Evolutionary conservation across 371 early-diverging fungal species (phyloP), one percentile per base, ranked within the genome.

Genomic region (Capillidium rhysosporum): DNA sequence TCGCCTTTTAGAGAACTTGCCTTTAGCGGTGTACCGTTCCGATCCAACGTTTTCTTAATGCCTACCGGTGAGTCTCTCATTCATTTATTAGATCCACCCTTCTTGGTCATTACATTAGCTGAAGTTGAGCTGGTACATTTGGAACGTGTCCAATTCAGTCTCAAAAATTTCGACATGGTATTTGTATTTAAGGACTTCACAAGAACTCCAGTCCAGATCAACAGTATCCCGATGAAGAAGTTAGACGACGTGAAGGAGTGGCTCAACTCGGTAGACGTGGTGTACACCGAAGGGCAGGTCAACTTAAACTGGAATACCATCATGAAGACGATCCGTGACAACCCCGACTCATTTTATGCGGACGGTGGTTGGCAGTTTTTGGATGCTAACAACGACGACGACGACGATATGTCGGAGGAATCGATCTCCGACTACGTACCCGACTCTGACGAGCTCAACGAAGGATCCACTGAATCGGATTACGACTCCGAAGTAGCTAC

Each of bases 131-230:
- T 98, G 40, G 97, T 86, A 2, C 94, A 97, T 66, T 73, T 99
- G 67, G 99, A 99, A 71, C 84, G 99, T 63, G 92, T 99, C 40
- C 78, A 77, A 68, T 98, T 92, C 67, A 96, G 93, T 9, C 75
- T 98, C 29, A 97, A 96, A 75, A 96, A 96, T 65, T 98, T 98
- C 71, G 99, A 99, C 74, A 72, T 98, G 75, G 98, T 98, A 1
- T 89, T 98, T 73, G 83, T 98, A 1, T 92, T 92, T 68, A 96
- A 96, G 64, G 97, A 99, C 64, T 93, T 84, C 65, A 73, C 77
- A 25, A 74, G 82, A 41, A 61, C 88, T 3, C 92, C 91, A 0
- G 82, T 90, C n/a, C 94, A 96, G 52, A 88, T 99, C 68, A 92
- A 92, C 61, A 85, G 93, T 1, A 90, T 99, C 55, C 94, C 97